Evolutionary conservation across 2,329 filamentous ascomycete species (phyloP).

Genomic region (Aphanoascus verrucosus): DNA sequence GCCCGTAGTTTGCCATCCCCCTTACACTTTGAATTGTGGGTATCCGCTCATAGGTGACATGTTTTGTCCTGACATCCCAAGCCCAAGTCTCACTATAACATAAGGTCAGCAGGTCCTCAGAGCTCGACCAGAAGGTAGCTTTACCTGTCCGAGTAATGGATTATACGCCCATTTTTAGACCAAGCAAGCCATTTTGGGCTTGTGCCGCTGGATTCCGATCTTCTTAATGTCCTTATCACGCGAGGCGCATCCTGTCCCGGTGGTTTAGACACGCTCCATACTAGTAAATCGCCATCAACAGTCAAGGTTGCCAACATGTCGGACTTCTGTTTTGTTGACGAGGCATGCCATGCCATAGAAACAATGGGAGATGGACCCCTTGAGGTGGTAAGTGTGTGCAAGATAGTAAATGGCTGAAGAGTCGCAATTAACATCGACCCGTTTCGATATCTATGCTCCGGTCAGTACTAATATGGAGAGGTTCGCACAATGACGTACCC

Average conservation of each 20-base stretch:
- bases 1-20: constrained; percentile 78
- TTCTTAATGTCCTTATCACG: constrained; percentile 76
- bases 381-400: constrained; percentile 82
- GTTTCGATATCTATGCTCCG: constrained; percentile 65
- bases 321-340: constrained; percentile 88
- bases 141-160: constrained; percentile 85
- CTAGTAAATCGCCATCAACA: constrained; percentile 78
- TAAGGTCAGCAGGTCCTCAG: neutral
- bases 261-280: constrained; percentile 90
- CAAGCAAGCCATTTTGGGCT: constrained; percentile 94
- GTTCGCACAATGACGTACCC: constrained; percentile 49
- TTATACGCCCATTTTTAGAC: constrained; percentile 94
- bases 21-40: constrained; percentile 72
- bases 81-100: constrained; percentile 65
- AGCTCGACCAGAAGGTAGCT: constrained; percentile 24
- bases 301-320: constrained; percentile 96
- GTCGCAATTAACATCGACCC: constrained; percentile 85
- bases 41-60: constrained; percentile 80
- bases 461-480: constrained; percentile 4
- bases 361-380: constrained; percentile 77
- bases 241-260: constrained; percentile 64
- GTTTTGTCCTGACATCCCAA: constrained; percentile 97
- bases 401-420: constrained; percentile 84
- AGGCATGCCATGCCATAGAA: constrained; percentile 87
- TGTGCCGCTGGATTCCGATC: constrained; percentile 59